phyloP scores from a whole-genome alignment of 2,329 filamentous ascomycete species.

The Coleophoma eucalyptorum region DNA sequence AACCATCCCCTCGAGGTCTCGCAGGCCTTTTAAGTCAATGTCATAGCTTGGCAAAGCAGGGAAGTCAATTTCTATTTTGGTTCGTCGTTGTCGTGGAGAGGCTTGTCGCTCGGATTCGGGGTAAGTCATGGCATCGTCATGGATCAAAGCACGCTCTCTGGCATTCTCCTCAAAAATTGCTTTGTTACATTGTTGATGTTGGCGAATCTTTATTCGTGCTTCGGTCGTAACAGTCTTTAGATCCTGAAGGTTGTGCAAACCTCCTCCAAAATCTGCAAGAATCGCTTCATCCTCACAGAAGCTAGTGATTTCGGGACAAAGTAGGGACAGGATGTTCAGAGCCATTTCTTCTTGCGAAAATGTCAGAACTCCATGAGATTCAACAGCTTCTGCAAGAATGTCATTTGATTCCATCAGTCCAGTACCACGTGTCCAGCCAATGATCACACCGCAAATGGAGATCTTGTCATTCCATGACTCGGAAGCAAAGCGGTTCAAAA shows the following conservation, averaged over 20 bases:
- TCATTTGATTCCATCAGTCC: constrained; percentile 97
- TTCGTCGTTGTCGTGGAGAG: constrained; percentile 61
- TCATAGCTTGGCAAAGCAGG: constrained; percentile 86
- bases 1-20: constrained; percentile 77
- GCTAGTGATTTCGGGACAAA: constrained; percentile 87
- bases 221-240: constrained; percentile 83
- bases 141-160: constrained; percentile 67
- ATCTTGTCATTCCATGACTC: constrained; percentile 95
- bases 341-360: constrained; percentile 99
- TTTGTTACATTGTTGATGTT: too few species aligned
- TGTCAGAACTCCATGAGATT: constrained; percentile 89
- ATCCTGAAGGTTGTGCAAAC: constrained; percentile 90
- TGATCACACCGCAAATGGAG: constrained; percentile 93
- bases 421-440: constrained; percentile 96
- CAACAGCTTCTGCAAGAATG: constrained; percentile 89
- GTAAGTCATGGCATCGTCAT: not conserved
- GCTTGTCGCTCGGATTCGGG: not conserved
- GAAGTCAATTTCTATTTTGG: constrained; percentile 96
- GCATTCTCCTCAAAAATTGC: constrained; percentile 83
- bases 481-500: constrained; percentile 96
- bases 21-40: constrained; percentile 77
- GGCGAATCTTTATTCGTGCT: not conserved
- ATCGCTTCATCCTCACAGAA: constrained; percentile 90
- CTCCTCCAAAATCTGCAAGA: constrained; percentile 92
- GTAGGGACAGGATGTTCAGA: constrained; percentile 90